These are phyloP conservation scores for Entomophthora muscae DNA, from an alignment of 371 early-diverging fungal genomes.

Conservation along the genomic window DNA sequence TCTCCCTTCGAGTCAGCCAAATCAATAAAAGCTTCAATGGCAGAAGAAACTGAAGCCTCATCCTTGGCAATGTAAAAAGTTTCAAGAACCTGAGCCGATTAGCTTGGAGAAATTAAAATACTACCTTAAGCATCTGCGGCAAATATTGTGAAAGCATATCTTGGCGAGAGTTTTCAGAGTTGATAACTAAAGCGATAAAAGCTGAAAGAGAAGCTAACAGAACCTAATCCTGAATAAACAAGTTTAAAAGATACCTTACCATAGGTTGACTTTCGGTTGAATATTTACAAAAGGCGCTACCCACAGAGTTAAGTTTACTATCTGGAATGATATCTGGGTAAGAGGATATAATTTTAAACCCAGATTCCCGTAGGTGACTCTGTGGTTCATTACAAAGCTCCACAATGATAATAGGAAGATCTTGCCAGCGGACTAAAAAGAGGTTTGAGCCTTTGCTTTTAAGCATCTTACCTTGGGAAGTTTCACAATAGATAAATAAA, in stretches of 20 bases:
- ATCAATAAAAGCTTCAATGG: conserved; percentile 65
- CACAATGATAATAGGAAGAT: conserved; percentile 57
- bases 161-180: conserved; percentile 33
- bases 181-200: conserved; percentile 57
- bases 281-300: not conserved
- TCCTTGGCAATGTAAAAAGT: conserved; percentile 38
- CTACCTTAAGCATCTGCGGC: conserved; percentile 62
- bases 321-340: conserved; percentile 2
- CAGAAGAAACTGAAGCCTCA: conserved; percentile 52
- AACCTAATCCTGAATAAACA: conserved; percentile 25
- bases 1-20: conserved; percentile 67
- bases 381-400: conserved; percentile 50
- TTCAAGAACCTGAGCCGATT: conserved; percentile 37
- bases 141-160: conserved; percentile 43
- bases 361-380: conserved; percentile 46
- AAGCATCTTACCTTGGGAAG: conserved; percentile 9
- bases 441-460: not conserved
- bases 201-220: conserved; percentile 77
- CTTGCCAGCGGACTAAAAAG: conserved; percentile 47
- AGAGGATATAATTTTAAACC: conserved; percentile 54
- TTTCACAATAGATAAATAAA: conserved; percentile 16
- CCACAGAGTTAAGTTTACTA: not conserved
- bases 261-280: not conserved
- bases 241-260: not conserved
- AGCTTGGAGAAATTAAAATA: too few species aligned